Percentiles rank a stretch among this genome's conserved stretches.
These are phyloP conservation scores for Scutellaria barbata DNA, from an alignment of 257 asterid species.

Conservation along the genomic window DNA sequence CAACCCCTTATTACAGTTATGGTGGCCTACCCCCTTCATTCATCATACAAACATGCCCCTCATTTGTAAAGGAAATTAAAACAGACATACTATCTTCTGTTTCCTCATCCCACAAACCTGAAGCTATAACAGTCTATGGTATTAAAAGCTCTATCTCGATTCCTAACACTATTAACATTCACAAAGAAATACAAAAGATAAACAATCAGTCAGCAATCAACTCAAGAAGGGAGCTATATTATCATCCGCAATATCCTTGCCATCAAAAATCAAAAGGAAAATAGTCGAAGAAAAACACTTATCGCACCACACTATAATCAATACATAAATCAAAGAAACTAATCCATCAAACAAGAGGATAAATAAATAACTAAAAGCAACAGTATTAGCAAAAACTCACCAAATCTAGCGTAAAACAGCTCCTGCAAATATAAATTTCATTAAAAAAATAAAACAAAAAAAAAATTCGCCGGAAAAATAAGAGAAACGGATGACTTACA, in stretches of 20 bases:
- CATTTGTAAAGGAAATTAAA: background rate
- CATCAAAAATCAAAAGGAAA: background rate
- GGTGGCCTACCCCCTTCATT: background rate
- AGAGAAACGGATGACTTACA: slow-evolving; percentile 22
- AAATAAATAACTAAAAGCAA: background rate
- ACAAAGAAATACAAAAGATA: background rate
- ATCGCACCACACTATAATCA: background rate
- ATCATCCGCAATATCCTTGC: background rate
- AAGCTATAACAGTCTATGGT: background rate
- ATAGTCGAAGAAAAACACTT: background rate
- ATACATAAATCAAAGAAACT: slow-evolving; percentile 27
- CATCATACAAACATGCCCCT: background rate
- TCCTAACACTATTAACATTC: background rate
- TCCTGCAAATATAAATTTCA: background rate
- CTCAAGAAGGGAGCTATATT: background rate
- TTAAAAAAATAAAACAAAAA: background rate
- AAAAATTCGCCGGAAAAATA: background rate
- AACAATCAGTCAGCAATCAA: background rate
- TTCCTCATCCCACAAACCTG: no score
- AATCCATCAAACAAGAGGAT: background rate
- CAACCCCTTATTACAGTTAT: background rate
- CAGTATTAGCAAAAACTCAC: slow-evolving; percentile 14
- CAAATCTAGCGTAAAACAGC: background rate
- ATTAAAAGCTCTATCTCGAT: background rate
- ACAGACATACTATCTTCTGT: no score